Evolutionary conservation across 2,329 filamentous ascomycete genomes (phyloP), one percentile per base, ranked within the genome.

Genomic region (Colletotrichum tabaci): DNA sequence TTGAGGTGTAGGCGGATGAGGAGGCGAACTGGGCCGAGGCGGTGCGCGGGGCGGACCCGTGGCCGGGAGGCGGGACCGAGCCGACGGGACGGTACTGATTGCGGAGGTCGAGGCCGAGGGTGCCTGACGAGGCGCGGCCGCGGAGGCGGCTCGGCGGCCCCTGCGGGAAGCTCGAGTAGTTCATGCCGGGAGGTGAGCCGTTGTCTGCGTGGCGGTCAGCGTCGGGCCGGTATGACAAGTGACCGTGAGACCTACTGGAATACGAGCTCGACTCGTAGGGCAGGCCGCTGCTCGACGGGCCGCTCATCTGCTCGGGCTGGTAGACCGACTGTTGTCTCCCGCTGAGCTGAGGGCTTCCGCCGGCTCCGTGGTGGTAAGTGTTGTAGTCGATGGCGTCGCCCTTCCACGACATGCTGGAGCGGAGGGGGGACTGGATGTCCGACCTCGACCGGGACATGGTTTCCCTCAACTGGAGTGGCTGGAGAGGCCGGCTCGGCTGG

Each of bases 391-490:
- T 85, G 1, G 86, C 82, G 72, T 89, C 87, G 16, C 87, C 87
- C 78, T 90, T 91, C 89, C 89, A 91, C 15, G 88, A 87, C 87
- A 91, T 89, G 76, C 87, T 89, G 12, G 89, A 85, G 46, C 89
- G 84, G 56, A 91, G 80, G 3, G 89, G 88, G 16, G 89, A 91
- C 71, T 90, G 88, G 16, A 90, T 78, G 13, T 91, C 89, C 3
- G 88, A 87, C 73, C 89, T 84, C 13, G 88, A 86, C 67, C 89
- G 84, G 7, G 85, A 84, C 81, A 90, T 85, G 2, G 88, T 85
- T 63, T 91, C 89, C 50, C 88, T 83, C 38, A 90, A 83, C 62
- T 90, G 87, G 13, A 89, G 83, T n/a, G 88, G 87, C 75, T 90
- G 89, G 7, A 90, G 78, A 5, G 87, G 85, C 21, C 88, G 84